Evolutionary conservation across 108 stramenopile genomes (phyloP).

Genomic region (Cylindrotheca fusiformis): DNA sequence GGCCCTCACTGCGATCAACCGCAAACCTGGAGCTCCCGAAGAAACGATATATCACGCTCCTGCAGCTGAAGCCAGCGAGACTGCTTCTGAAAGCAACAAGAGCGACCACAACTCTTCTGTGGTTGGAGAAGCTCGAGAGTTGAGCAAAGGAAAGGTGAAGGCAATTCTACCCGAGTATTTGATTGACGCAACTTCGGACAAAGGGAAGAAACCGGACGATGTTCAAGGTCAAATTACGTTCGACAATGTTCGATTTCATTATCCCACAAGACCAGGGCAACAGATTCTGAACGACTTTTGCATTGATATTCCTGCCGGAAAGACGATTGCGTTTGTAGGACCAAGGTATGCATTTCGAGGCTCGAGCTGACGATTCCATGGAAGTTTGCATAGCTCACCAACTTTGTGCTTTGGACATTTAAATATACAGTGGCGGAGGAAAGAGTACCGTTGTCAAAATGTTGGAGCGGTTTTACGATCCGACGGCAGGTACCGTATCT

Average conservation of each 20-base stretch:
- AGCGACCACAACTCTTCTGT: background rate
- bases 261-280: slow-evolving; percentile 33
- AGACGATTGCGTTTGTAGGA: slow-evolving; percentile 66
- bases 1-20: slow-evolving; percentile 54
- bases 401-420: slow-evolving; percentile 73
- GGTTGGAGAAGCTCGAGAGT: slow-evolving; percentile 2
- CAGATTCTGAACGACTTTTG: slow-evolving; percentile 2
- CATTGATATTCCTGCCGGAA: slow-evolving; percentile 2
- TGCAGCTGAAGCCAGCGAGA: background rate
- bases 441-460: slow-evolving; percentile 84
- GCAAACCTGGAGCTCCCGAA: slow-evolving; percentile 33
- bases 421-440: slow-evolving; percentile 93
- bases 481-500: slow-evolving; percentile 66
- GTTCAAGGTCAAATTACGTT: slow-evolving; percentile 55
- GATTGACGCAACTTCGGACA: slow-evolving; percentile 52
- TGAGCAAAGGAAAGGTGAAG: slow-evolving; percentile 2
- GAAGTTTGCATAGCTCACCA: slow-evolving; percentile 48
- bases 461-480: slow-evolving; percentile 93
- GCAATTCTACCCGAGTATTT: slow-evolving; percentile 45
- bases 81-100: background rate
- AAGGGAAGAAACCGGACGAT: slow-evolving; percentile 45
- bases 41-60: background rate
- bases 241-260: slow-evolving; percentile 60
- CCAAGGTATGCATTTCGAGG: slow-evolving; percentile 41
- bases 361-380: slow-evolving; percentile 29